phyloP scores from a whole-genome alignment of 768 basidiomycete species.

The Xanthoconium stramineum region DNA sequence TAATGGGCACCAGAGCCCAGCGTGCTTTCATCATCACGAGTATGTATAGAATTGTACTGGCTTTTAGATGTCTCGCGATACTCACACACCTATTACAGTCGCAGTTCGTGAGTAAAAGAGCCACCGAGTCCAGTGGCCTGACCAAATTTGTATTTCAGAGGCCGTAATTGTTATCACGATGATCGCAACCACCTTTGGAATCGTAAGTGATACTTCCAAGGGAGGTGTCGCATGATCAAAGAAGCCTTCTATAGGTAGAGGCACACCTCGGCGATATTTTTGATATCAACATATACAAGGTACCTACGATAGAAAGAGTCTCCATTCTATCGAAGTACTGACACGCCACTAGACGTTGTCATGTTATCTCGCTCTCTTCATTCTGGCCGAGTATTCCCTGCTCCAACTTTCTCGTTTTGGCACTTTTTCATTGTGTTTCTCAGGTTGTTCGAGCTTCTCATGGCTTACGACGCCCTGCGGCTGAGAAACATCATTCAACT shows the following conservation, averaged over 20 bases:
- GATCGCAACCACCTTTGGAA: constrained; percentile 67
- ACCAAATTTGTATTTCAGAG: constrained; percentile 42
- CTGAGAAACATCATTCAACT: constrained; percentile 78
- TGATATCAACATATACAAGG: constrained; percentile 47
- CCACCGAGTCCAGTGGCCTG: not conserved
- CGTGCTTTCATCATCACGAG: constrained; percentile 68
- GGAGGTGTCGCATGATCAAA: constrained; percentile 1
- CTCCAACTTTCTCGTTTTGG: constrained; percentile 1
- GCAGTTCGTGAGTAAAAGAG: constrained; percentile 51
- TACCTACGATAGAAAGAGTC: constrained; percentile 14
- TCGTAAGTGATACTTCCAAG: constrained; percentile 40
- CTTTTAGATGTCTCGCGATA: constrained; percentile 4
- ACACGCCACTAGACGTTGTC: constrained; percentile 59
- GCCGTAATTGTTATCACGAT: constrained; percentile 71
- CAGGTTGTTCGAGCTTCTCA: constrained; percentile 75
- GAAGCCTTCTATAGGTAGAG: constrained; percentile 44
- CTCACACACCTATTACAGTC: constrained; percentile 35
- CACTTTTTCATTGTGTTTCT: not conserved
- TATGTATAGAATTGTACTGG: constrained; percentile 34
- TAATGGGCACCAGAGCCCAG: constrained; percentile 72
- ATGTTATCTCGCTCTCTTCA: constrained; percentile 82
- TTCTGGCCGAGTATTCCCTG: constrained; percentile 67
- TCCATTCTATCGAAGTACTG: constrained; percentile 1
- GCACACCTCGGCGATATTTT: constrained; percentile 25
- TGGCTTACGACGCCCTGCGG: constrained; percentile 79